Evolutionary conservation across 768 basidiomycete species (phyloP).

Genomic region (Naganishia onofrii): DNA sequence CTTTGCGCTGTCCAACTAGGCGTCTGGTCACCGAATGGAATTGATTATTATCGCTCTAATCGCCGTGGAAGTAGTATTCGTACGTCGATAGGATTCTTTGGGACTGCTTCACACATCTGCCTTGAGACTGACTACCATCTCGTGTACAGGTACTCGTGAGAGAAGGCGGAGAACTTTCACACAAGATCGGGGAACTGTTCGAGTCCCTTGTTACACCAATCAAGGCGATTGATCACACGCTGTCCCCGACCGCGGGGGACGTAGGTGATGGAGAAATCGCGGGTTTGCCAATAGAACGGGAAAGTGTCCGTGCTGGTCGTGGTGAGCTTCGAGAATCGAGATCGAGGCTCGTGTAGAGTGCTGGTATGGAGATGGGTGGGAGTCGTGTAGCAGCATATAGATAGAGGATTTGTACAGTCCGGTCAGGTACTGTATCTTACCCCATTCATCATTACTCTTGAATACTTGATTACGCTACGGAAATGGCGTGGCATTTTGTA

Average conservation of each 20-base stretch:
- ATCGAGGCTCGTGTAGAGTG: background rate
- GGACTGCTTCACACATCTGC: background rate
- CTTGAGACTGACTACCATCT: background rate
- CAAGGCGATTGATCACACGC: background rate
- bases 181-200: conserved; percentile 19
- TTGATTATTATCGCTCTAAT: conserved; percentile 91
- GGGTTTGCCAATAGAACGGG: conserved; percentile 2
- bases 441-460: background rate
- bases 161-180: conserved; percentile 13
- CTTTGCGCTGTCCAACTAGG: conserved; percentile 56
- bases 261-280: background rate
- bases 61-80: conserved; percentile 90
- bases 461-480: too few species aligned
- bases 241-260: background rate
- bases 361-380: too few species aligned
- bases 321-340: background rate
- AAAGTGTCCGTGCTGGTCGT: background rate
- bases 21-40: conserved; percentile 87
- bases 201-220: conserved; percentile 11
- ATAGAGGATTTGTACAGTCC: too few species aligned
- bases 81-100: conserved; percentile 48
- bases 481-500: conserved; percentile 8
- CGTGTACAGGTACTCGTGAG: conserved; percentile 2
- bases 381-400: too few species aligned
- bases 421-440: too few species aligned